These are phyloP conservation scores for Intubia oerlemansii DNA, from an alignment of 2,329 filamentous ascomycete species.

Conservation along the genomic window DNA sequence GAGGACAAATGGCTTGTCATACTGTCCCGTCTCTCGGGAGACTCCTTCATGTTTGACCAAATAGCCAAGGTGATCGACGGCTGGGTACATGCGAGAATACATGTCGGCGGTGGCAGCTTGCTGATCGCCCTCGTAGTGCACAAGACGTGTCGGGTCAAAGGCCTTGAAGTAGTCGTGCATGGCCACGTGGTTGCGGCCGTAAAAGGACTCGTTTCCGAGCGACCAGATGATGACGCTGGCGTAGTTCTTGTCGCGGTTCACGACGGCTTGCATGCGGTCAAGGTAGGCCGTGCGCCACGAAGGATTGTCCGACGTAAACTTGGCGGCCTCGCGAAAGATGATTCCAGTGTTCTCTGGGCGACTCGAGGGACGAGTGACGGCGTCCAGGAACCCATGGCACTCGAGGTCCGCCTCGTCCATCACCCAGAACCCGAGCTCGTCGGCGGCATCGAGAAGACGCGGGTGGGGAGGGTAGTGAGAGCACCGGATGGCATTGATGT, in stretches of 20 bases:
- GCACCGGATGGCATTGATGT: constrained; percentile 48
- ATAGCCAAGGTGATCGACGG: constrained; percentile 25
- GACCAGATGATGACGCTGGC: constrained; percentile 53
- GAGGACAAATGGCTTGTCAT: constrained; percentile 35
- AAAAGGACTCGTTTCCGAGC: constrained; percentile 53
- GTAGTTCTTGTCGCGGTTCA: constrained; percentile 51
- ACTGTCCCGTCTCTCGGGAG: constrained; percentile 17
- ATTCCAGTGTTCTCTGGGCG: constrained; percentile 33
- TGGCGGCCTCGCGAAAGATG: constrained; percentile 29
- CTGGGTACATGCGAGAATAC: constrained; percentile 46
- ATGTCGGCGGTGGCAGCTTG: constrained; percentile 40
- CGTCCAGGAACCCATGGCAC: constrained; percentile 31
- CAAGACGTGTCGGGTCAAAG: constrained; percentile 32
- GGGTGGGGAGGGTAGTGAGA: constrained; percentile 48
- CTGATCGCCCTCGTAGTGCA: constrained; percentile 47
- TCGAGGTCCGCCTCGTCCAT: constrained; percentile 29
- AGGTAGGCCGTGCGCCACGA: constrained; percentile 42
- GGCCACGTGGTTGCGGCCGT: constrained; percentile 42
- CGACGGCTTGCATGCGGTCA: constrained; percentile 41
- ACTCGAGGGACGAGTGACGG: constrained; percentile 24
- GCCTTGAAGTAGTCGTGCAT: constrained; percentile 43
- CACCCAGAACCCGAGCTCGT: constrained; percentile 45
- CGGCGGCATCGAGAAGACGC: constrained; percentile 34
- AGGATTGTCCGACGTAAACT: constrained; percentile 39
- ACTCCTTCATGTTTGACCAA: constrained; percentile 22